Evolutionary conservation across 192 early-diverging fungal species (phyloP), one percentile per base, ranked within the genome.

Genomic region (Coemansia sp.): DNA sequence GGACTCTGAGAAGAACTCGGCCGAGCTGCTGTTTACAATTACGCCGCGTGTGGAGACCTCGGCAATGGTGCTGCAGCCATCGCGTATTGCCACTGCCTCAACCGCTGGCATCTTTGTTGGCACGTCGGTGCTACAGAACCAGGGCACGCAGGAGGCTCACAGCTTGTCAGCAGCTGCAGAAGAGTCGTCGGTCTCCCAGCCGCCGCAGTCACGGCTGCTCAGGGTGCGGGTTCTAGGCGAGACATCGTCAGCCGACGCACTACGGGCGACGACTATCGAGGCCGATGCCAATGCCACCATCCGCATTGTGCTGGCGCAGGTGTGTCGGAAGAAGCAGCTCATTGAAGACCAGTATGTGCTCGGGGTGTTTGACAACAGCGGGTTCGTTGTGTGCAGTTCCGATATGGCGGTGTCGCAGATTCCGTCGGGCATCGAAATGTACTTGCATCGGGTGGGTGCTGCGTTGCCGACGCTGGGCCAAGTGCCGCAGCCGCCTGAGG

Each of bases 211-310:
- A 28, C 73, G 67, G 5, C 29, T 69, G 26, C 52, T 69, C 21
- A 45, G 50, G n/a, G 60, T 69, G 39, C 62, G 52, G 12, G 55
- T 69, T 1, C 29, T 57, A 32, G 63, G 64, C 12, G 63, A 69
- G 21, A 47, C 59, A 1, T 27, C 48, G 31, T 56, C 70, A 0
- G 59, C 67, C 15, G 62, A 93, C 49, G 91, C 96, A 23, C 83
- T 92, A 54, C 91, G 90, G 31, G 93, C 93, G 0, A 97, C 93
- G 1, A 96, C 92, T 1, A 84, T 97, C 9, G 85, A 85, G 35
- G 82, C 92, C 9, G 63, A 82, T 35, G 68, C 81, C 9, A 80
- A 83, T 49, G 86, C 85, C 57, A 82, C 87, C 14, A 81, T 99
- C 38, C 79, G 79, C 20, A 85, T 87, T 39, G 86, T 95, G 12